A percentile compares a stretch with the other conserved stretches of the same genome.
Evolutionary conservation across 768 basidiomycete species (phyloP).

Genomic region (Lyophyllum semitale): DNA sequence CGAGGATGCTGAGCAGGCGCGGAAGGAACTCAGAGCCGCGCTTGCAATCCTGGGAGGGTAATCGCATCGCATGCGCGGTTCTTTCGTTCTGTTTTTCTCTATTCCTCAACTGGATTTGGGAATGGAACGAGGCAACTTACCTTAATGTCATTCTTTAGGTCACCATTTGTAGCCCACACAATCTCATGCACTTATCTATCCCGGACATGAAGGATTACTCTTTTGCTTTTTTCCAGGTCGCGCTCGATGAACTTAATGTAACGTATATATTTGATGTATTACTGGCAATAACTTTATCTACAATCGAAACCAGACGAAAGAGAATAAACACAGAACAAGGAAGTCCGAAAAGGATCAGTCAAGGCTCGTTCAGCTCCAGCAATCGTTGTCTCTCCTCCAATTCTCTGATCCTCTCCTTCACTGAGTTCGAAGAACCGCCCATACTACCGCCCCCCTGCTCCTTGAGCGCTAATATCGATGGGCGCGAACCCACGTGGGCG

Average conservation of each 20-base stretch:
- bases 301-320: neutral
- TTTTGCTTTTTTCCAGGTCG: neutral
- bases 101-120: conserved; percentile 2
- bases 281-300: neutral
- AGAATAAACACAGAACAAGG: neutral
- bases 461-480: conserved; percentile 1
- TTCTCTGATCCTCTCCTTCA: conserved; percentile 43
- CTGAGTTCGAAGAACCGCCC: conserved; percentile 25
- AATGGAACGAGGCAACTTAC: neutral
- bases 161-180: too few species aligned
- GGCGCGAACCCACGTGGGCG: neutral
- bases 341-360: neutral
- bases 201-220: neutral
- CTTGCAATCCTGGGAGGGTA: conserved; percentile 64
- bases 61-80: conserved; percentile 1
- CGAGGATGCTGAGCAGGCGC: conserved; percentile 87
- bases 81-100: conserved; percentile 4
- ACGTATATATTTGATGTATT: neutral
- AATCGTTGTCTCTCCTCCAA: conserved; percentile 31
- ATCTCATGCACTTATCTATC: neutral
- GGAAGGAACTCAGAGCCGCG: conserved; percentile 79
- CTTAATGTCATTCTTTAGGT: too few species aligned
- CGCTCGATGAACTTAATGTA: neutral
- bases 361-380: conserved; percentile 3
- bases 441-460: neutral